Evolutionary conservation across 2,329 filamentous ascomycete genomes (phyloP).

Genomic region (Penicillium verrucosum): DNA sequence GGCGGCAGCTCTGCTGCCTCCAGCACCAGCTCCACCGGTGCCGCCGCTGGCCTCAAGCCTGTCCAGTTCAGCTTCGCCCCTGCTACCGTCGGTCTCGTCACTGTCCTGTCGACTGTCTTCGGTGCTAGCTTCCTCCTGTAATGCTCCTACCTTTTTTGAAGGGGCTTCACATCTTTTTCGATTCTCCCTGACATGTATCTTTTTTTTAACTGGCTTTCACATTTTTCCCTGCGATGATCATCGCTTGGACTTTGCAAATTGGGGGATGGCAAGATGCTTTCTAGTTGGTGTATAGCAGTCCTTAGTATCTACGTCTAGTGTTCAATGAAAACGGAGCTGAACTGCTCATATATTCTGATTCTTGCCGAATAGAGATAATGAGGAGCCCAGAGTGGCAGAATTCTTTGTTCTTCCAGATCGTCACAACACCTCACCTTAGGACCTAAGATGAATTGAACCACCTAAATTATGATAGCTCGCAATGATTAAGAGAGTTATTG

Average conservation of each 20-base stretch:
- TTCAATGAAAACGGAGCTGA: constrained; percentile 7
- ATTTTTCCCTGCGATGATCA: neutral
- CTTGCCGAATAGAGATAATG: neutral
- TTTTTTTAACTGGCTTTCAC: constrained; percentile 8
- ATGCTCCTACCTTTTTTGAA: constrained; percentile 5
- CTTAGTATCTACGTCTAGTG: constrained; percentile 8
- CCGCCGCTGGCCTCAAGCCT: constrained; percentile 42
- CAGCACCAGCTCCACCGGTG: constrained; percentile 37
- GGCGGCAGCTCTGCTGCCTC: constrained; percentile 15
- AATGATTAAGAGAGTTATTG: no score
- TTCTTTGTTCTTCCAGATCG: no score
- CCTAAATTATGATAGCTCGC: no score
- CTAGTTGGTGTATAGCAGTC: constrained; percentile 16
- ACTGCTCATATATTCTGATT: neutral
- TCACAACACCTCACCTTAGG: no score
- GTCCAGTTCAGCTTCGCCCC: constrained; percentile 51
- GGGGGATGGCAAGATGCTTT: constrained; percentile 1
- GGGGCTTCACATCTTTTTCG: constrained; percentile 5
- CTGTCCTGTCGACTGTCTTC: constrained; percentile 53
- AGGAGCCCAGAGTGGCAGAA: no score
- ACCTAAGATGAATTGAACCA: no score
- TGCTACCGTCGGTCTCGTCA: constrained; percentile 50
- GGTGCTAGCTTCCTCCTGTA: constrained; percentile 46
- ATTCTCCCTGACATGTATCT: constrained; percentile 13
- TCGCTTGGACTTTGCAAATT: neutral